A percentile compares a stretch with the other conserved stretches of the same genome.
Evolutionary conservation across 306 rosid species (phyloP).

Genomic region (Sphenostylis stenocarpa): DNA sequence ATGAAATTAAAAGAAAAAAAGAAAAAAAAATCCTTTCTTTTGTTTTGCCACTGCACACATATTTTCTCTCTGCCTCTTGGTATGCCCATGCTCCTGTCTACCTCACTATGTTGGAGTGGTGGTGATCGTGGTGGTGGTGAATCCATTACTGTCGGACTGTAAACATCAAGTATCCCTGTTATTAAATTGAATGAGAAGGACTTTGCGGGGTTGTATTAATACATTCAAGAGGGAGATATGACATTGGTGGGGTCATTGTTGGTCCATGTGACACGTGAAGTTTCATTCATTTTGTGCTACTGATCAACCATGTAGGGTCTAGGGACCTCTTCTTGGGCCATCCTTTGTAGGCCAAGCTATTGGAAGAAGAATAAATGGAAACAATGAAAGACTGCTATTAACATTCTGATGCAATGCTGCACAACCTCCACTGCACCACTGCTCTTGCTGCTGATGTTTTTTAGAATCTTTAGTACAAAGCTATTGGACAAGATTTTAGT

Average conservation of each 20-base stretch:
- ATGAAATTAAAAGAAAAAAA: background rate
- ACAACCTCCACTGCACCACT: slow-evolving; percentile 11
- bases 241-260: slow-evolving; percentile 55
- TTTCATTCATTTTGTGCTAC: slow-evolving; percentile 45
- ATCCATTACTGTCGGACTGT: slow-evolving; percentile 53
- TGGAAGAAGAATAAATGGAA: slow-evolving; percentile 32
- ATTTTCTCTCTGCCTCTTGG: slow-evolving; percentile 37
- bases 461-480: slow-evolving; percentile 45
- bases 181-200: slow-evolving; percentile 65
- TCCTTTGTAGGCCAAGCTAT: slow-evolving; percentile 46
- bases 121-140: slow-evolving; percentile 22
- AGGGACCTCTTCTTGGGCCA: slow-evolving; percentile 53
- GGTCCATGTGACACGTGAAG: slow-evolving; percentile 87
- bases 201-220: slow-evolving; percentile 41
- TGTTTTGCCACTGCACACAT: slow-evolving; percentile 34
- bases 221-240: slow-evolving; percentile 43
- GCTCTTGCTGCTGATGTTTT: slow-evolving; percentile 3
- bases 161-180: slow-evolving; percentile 57
- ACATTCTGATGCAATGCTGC: slow-evolving; percentile 38
- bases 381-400: slow-evolving; percentile 36
- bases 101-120: slow-evolving; percentile 38
- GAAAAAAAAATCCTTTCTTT: background rate
- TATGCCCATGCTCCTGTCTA: slow-evolving; percentile 43
- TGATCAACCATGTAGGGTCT: slow-evolving; percentile 39
- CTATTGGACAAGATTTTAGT: slow-evolving; percentile 48